phyloP scores from a whole-genome alignment of 495 filamentous ascomycete species.

The Aspergillus saccharolyticus region DNA sequence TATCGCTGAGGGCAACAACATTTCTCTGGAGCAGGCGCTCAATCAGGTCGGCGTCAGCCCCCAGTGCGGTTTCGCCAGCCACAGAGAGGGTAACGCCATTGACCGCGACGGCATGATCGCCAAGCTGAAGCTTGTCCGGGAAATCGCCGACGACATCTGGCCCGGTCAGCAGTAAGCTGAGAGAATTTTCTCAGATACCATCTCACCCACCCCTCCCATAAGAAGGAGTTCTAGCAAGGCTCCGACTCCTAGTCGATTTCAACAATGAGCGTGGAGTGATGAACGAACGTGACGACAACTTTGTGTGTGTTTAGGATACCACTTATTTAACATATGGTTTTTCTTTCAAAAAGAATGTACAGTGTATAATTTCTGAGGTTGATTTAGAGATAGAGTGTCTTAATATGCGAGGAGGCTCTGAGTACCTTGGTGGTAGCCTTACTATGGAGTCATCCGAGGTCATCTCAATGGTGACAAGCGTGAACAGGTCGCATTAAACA shows the following conservation, averaged over 20 bases:
- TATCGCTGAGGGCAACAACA: conserved; percentile 62
- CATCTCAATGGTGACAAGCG: too few relatives aligned
- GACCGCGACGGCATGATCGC: conserved; percentile 62
- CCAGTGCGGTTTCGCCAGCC: conserved; percentile 77
- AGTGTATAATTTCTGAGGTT: not conserved
- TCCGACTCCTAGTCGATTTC: conserved; percentile 4
- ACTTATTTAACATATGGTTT: conserved; percentile 11
- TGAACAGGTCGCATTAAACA: too few relatives aligned
- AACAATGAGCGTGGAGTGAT: conserved; percentile 1
- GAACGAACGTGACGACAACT: conserved; percentile 5
- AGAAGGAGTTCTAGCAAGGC: not conserved
- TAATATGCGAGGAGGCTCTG: not conserved
- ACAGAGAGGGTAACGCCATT: conserved; percentile 62
- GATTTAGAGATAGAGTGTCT: not conserved
- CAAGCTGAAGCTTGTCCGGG: conserved; percentile 62
- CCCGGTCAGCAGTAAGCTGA: conserved; percentile 50
- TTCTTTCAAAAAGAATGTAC: not conserved
- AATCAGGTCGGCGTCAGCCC: conserved; percentile 67
- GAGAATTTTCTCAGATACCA: not conserved
- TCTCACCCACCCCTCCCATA: not conserved
- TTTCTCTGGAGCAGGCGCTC: conserved; percentile 59
- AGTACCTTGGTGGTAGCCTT: not conserved
- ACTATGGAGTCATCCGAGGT: not conserved
- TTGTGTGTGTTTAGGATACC: conserved; percentile 6
- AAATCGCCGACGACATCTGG: conserved; percentile 70